Conservation (phyloP, 2,329 filamentous ascomycete species). For the Aotearoamyces nothofagi region DNA sequence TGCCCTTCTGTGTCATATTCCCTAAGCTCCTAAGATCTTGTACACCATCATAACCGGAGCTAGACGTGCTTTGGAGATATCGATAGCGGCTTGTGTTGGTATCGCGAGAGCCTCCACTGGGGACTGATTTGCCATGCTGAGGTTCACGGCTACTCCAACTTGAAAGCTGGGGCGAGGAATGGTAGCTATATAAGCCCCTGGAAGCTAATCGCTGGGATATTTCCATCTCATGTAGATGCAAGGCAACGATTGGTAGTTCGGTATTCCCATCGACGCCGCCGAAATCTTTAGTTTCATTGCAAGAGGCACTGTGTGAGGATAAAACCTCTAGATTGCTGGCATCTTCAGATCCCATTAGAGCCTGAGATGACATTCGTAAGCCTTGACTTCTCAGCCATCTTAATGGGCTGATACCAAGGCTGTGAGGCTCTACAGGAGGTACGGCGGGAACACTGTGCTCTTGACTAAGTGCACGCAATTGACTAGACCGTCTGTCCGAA, state of each 20-base stretch:
- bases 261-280: constrained; percentile 15
- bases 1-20: constrained; percentile 6
- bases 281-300: constrained; percentile 8
- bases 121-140: constrained; percentile 8
- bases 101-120: too few species aligned
- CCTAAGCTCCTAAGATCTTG: constrained; percentile 11
- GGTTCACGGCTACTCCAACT: constrained; percentile 10
- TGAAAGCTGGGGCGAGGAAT: constrained; percentile 12
- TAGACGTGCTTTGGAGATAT: constrained; percentile 9
- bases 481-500: constrained; percentile 10
- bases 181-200: constrained; percentile 9
- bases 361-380: constrained; percentile 8
- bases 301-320: constrained; percentile 4
- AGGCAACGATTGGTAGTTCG: constrained; percentile 2
- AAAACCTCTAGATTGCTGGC: constrained; percentile 2
- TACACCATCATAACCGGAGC: constrained; percentile 11
- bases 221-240: constrained; percentile 17
- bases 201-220: constrained; percentile 14
- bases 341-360: too few species aligned
- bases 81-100: constrained; percentile 1
- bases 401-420: too few species aligned
- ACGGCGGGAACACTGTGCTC: constrained; percentile 6
- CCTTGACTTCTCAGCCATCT: constrained; percentile 12
- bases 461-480: constrained; percentile 15
- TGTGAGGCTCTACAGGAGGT: too few species aligned